These are phyloP conservation scores for Solanum lycopersicoides DNA, from an alignment of 257 asterid species.

Conservation along the genomic window DNA sequence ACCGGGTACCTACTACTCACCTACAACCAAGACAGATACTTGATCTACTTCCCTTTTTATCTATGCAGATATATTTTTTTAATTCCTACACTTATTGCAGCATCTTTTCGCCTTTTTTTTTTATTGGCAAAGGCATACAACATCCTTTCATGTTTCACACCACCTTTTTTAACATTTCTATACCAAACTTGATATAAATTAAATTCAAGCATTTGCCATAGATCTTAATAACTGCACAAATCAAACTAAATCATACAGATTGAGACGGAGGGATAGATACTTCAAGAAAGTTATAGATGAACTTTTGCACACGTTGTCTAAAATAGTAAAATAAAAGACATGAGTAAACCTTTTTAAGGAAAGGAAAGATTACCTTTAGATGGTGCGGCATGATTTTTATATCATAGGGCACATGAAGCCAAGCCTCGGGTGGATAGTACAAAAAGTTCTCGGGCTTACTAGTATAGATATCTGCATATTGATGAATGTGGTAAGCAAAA, in stretches of 20 bases:
- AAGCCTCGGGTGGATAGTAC: slow-evolving; percentile 78
- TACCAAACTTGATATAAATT: not conserved
- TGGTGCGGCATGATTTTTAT: slow-evolving; percentile 98
- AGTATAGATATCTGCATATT: slow-evolving; percentile 88
- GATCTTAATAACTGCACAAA: not conserved
- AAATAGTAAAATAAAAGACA: not conserved
- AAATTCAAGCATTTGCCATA: not conserved
- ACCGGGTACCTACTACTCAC: not conserved
- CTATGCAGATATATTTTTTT: not conserved
- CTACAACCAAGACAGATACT: not conserved
- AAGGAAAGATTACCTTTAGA: slow-evolving; percentile 49
- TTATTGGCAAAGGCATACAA: not conserved
- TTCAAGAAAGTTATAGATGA: not conserved
- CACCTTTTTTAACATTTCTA: not conserved
- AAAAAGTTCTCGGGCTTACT: slow-evolving; percentile 93
- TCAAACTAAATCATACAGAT: not conserved
- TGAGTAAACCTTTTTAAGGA: not conserved
- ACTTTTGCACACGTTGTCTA: not conserved
- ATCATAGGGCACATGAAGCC: slow-evolving; percentile 95
- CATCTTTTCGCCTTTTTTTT: not conserved
- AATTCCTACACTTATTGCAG: not conserved
- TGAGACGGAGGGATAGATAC: not conserved
- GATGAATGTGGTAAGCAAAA: slow-evolving; percentile 88
- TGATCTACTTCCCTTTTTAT: not conserved
- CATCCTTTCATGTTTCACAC: not conserved